A percentile compares a stretch with the other conserved stretches of the same genome.
phyloP scores from a whole-genome alignment of 129 eudicot genomes.

The Cynara cardunculus region DNA sequence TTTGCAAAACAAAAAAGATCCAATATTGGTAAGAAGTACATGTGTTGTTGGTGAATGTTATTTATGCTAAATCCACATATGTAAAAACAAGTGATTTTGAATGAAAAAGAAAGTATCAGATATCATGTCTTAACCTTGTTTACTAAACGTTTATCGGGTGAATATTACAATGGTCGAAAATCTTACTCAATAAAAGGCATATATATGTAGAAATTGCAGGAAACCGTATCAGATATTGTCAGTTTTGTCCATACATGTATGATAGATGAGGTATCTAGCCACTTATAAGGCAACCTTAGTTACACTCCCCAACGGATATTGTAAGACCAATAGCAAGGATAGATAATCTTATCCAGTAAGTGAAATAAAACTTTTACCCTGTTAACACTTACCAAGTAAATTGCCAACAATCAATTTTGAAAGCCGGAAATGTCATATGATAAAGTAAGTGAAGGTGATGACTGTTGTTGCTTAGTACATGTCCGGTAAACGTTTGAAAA shows the following conservation, averaged over 20 bases:
- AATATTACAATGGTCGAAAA: no score
- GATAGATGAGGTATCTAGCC: no score
- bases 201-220: no score
- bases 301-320: no score
- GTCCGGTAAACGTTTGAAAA: no score
- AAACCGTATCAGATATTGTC: no score
- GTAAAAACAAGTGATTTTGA: neutral
- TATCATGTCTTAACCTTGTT: neutral
- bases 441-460: neutral
- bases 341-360: neutral
- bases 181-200: neutral
- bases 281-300: no score
- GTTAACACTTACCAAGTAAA: no score
- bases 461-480: no score
- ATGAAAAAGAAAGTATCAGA: neutral
- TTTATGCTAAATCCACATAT: neutral
- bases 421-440: neutral
- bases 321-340: no score
- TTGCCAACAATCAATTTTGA: neutral
- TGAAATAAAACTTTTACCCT: no score
- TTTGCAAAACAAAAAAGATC: neutral
- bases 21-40: neutral
- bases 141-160: neutral
- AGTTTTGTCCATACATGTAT: no score
- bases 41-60: neutral